Evolutionary conservation across 2,329 filamentous ascomycete species (phyloP).

Genomic region (Chrysoporthe cubensis): DNA sequence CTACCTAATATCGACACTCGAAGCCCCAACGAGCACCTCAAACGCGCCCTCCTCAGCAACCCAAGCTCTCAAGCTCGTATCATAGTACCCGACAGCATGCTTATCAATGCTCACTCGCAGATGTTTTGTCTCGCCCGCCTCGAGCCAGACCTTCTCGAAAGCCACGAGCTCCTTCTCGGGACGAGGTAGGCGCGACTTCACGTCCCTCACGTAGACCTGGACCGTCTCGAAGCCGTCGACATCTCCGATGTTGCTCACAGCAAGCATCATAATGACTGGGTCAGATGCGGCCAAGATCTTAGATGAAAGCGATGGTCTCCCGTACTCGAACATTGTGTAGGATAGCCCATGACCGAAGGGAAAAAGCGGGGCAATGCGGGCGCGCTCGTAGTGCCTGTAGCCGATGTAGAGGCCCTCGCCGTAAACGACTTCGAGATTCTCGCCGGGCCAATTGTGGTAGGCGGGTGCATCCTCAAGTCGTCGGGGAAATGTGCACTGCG

Average conservation of each 20-base stretch:
- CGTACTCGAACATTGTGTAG: slow-evolving; percentile 72
- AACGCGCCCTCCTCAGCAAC: slow-evolving; percentile 69
- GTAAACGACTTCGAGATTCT: slow-evolving; percentile 70
- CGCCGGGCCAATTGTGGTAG: slow-evolving; percentile 74
- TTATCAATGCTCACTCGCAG: slow-evolving; percentile 51
- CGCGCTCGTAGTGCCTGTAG: slow-evolving; percentile 72
- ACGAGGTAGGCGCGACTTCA: slow-evolving; percentile 63
- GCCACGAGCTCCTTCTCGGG: slow-evolving; percentile 73
- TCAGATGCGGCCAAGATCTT: slow-evolving; percentile 44
- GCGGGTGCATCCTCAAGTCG: slow-evolving; percentile 69
- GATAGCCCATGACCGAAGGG: slow-evolving; percentile 76
- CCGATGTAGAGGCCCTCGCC: slow-evolving; percentile 76
- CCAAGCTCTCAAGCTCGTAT: slow-evolving; percentile 62
- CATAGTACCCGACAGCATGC: slow-evolving; percentile 64
- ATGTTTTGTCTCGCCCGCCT: slow-evolving; percentile 58
- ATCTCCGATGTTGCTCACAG: slow-evolving; percentile 58
- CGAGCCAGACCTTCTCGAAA: slow-evolving; percentile 67
- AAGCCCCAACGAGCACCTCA: slow-evolving; percentile 63
- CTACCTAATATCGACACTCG: slow-evolving; percentile 66
- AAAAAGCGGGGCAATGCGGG: slow-evolving; percentile 64
- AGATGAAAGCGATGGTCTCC: slow-evolving; percentile 54
- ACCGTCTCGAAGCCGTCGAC: slow-evolving; percentile 65
- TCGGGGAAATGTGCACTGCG: slow-evolving; percentile 66
- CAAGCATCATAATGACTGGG: slow-evolving; percentile 51
- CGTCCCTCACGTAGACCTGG: slow-evolving; percentile 69